phyloP scores from a whole-genome alignment of 2,329 filamentous ascomycete species.

The Stemphylium beticola region DNA sequence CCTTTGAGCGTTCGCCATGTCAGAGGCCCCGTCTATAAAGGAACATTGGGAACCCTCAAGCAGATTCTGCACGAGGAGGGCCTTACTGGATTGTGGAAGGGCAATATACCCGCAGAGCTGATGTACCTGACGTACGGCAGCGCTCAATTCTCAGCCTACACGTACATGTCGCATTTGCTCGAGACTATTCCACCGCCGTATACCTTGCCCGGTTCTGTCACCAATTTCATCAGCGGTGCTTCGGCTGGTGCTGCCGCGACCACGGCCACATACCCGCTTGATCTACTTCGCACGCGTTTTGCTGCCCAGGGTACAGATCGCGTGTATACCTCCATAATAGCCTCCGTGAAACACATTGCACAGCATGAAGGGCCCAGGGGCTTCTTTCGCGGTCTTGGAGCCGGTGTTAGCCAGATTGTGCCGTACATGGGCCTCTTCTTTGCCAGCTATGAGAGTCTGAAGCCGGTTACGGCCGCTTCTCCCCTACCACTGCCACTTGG shows the following conservation, averaged over 20 bases:
- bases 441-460: conserved; percentile 79
- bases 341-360: conserved; percentile 74
- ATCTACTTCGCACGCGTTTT: conserved; percentile 91
- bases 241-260: conserved; percentile 83
- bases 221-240: conserved; percentile 85
- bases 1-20: conserved; percentile 63
- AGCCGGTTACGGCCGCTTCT: conserved; percentile 50
- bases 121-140: conserved; percentile 93
- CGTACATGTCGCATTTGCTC: conserved; percentile 72
- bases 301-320: conserved; percentile 86
- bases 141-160: conserved; percentile 89
- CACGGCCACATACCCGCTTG: conserved; percentile 85
- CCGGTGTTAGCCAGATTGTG: conserved; percentile 84
- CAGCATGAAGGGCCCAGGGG: conserved; percentile 76
- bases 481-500: conserved; percentile 71
- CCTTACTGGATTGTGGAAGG: conserved; percentile 89
- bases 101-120: conserved; percentile 92
- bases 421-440: conserved; percentile 99
- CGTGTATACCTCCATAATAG: conserved; percentile 75
- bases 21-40: conserved; percentile 67
- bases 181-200: conserved; percentile 56
- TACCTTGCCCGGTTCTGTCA: conserved; percentile 67
- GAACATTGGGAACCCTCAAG: conserved; percentile 75
- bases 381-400: conserved; percentile 86
- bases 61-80: conserved; percentile 83